Evolutionary conservation across 1,284 basidiomycete species (phyloP), one percentile per base, ranked within the genome.

Genomic region (Ganoderma leucocontextum): DNA sequence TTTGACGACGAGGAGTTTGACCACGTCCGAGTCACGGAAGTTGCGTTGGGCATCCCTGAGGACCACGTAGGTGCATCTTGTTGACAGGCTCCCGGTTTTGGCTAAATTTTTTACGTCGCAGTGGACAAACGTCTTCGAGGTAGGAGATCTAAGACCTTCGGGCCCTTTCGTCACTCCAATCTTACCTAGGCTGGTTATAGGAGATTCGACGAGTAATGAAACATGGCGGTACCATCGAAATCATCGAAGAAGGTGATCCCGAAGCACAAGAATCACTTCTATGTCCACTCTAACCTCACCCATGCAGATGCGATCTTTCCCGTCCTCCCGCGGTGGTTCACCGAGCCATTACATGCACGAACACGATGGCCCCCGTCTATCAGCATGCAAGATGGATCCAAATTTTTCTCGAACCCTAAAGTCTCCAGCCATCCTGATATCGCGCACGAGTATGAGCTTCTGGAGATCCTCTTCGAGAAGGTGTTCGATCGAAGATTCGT

Each of bases 1-100:
- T 93, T 92, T 74, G 88, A 91, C 22, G 91, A 93, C 64, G 90
- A 92, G 69, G 86, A 90, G 71, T 93, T 93, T 69, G 91, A 93
- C 75, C 87, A 90, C 78, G 87, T 93, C 19, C 90, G 89, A 73
- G 84, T 92, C 58, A 82, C 86, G 60, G 81, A 82, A 62, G 85
- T 93, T 63, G 87, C 89, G 0, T 84, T 85, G 71, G 90, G 87
- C 29, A 85, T 92, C n/a, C 91, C 91, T 2, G 91, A 93, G 75
- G 89, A 88, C 73, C 91, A 92, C 82, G 91, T 89, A 70, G 41
- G 77, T 72, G 29, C 13, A 12, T 22, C 10, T 41, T 39, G 22
- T 22, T 22, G 6, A 38, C 35, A 41, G 13, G n/a, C 3, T 38
- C 36, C 22, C 5, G 6, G 12, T 2, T 60, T 39, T 41, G 35